Evolutionary conservation across 306 rosid genomes (phyloP).

Genomic region (Dryas alaskensis): DNA sequence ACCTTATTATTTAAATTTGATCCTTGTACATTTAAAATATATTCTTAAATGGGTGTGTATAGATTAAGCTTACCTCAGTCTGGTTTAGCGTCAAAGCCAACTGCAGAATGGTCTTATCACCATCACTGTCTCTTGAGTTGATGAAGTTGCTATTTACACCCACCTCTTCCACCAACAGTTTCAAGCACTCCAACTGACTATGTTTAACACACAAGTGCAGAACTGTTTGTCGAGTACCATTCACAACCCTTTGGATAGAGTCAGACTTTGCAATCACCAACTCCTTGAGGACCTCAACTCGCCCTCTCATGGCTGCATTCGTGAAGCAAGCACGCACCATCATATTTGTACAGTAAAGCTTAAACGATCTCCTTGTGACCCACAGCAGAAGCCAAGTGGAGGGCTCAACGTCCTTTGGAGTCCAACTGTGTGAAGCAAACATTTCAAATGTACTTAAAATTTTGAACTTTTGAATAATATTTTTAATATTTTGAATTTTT

Average conservation of each 20-base stretch:
- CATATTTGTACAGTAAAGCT: background rate
- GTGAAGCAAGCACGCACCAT: background rate
- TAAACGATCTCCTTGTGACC: conserved; percentile 3
- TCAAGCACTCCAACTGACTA: conserved; percentile 4
- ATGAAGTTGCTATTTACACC: background rate
- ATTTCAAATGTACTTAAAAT: too few relatives aligned
- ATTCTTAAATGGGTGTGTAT: background rate
- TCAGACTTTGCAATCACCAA: background rate
- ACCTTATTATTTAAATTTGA: background rate
- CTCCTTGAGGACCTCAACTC: background rate
- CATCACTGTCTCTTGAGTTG: background rate
- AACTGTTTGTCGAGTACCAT: background rate
- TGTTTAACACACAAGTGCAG: conserved; percentile 2
- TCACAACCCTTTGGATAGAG: background rate
- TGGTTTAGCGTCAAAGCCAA: conserved; percentile 12
- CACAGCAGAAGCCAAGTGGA: conserved; percentile 20
- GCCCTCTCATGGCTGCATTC: conserved; percentile 23
- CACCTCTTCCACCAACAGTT: conserved; percentile 3
- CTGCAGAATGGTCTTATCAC: conserved; percentile 11
- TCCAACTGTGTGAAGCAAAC: background rate
- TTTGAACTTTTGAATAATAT: too few relatives aligned
- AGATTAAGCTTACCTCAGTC: background rate
- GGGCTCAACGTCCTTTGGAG: background rate
- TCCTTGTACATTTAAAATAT: too few relatives aligned
- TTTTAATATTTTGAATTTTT: too few relatives aligned